Conservation (phyloP, 345 rosid species). For the Reutealis trisperma region DNA sequence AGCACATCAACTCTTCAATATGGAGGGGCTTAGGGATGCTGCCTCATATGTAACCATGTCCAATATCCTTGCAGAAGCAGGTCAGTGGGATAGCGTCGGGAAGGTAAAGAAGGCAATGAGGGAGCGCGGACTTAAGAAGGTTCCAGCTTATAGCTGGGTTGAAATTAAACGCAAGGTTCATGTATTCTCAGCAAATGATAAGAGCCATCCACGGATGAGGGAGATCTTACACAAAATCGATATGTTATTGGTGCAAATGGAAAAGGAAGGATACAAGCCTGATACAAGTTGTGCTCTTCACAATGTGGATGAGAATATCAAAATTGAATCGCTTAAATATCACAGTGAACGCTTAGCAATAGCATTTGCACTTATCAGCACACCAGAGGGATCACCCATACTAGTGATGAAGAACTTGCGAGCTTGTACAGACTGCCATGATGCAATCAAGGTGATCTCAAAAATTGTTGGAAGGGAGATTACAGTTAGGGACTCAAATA, state of each 20-base stretch:
- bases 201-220: constrained; percentile 52
- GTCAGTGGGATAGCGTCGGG: constrained; percentile 69
- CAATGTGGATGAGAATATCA: constrained; percentile 56
- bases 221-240: constrained; percentile 59
- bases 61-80: constrained; percentile 71
- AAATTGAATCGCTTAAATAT: constrained; percentile 68
- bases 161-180: constrained; percentile 65
- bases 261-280: constrained; percentile 69
- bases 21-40: constrained; percentile 78
- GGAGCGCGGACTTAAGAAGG: constrained; percentile 70
- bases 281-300: constrained; percentile 74
- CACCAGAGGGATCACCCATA: constrained; percentile 71
- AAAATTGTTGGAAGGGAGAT: constrained; percentile 76
- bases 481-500: constrained; percentile 80
- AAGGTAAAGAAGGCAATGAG: constrained; percentile 79
- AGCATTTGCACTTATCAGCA: constrained; percentile 78
- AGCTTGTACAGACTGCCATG: constrained; percentile 85
- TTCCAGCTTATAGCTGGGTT: constrained; percentile 82
- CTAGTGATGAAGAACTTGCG: constrained; percentile 84
- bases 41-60: constrained; percentile 83
- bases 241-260: constrained; percentile 52
- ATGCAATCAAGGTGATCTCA: constrained; percentile 79
- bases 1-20: constrained; percentile 59
- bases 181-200: constrained; percentile 64
- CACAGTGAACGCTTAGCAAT: constrained; percentile 84